Base-by-base conservation (phyloP, 257 asterid species). In the Solanum virginianum region DNA sequence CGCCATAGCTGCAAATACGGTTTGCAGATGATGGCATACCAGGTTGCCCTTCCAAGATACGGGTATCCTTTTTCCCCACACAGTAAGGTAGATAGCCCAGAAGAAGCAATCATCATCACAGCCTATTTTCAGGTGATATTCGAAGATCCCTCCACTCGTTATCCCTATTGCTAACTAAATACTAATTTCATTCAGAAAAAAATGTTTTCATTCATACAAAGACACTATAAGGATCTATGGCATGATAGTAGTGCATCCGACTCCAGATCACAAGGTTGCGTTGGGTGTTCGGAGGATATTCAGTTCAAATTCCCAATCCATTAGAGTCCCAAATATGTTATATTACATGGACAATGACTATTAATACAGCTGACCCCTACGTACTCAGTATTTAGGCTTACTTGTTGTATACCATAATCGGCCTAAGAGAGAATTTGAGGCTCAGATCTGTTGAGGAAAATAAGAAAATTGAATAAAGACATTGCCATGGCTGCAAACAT, bases 261-360 rank as follows among this genome's bases (percentile, higher is more conserved):
- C 99, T 96, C 98, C 98, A 94, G 97, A 93, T 95, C 97, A 95
- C 97, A 95, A 94, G 98, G 95, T 95, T 74, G 81, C 24, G 41
- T 14, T 74, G 43, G 18, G 81, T 74, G 81, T 47, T 74, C 5
- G 5, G 29, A 13, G 54, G 5, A 22, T 4, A 6, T 74, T 47
- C 13, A 8, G 56, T 72, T 43, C 18, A 3, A 3, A 20, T 43
- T 71, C 41, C n/a, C 41, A 1, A 47, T 47, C 81, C 81, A 74
- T 74, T 45, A 74, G 13, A 17, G 81, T 45, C 39, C 59, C 59
- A 74, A 72, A 41, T 7, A 72, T 43, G 32, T 43, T 43, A 72
- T 3, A 72, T 71, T 71, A 41, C 80, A 71, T 71, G 55, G 80
- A 41, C 5, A 71, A 10, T 71, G 80, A 71, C 56, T n/a, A 71